These are phyloP conservation scores for Clonostachys solani DNA, from an alignment of 2,329 filamentous ascomycete genomes.

Conservation along the genomic window DNA sequence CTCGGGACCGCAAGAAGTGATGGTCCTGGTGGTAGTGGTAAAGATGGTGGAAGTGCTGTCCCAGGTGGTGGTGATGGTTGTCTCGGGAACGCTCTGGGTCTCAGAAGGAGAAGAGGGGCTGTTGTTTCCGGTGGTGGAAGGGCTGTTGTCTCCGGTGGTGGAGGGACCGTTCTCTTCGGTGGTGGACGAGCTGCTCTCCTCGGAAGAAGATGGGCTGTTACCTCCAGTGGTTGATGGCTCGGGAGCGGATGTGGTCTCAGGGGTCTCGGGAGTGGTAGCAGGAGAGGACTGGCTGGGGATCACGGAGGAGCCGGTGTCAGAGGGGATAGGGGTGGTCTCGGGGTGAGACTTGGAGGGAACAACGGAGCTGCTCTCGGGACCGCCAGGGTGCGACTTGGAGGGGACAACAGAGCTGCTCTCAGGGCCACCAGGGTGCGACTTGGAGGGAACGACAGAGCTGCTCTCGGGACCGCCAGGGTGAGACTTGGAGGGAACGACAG, in stretches of 20 bases:
- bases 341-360: constrained; percentile 1
- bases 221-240: too few relatives aligned
- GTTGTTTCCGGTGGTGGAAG: not conserved
- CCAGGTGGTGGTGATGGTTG: constrained; percentile 26
- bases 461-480: not conserved
- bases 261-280: constrained; percentile 4
- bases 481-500: not conserved
- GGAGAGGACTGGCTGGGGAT: constrained; percentile 1
- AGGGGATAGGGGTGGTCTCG: not conserved
- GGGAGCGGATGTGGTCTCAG: constrained; percentile 5
- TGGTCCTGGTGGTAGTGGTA: constrained; percentile 42
- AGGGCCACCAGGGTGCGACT: not conserved
- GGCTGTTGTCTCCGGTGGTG: not conserved
- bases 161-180: not conserved
- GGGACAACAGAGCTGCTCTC: not conserved
- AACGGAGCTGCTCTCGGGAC: not conserved
- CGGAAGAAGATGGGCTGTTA: constrained; percentile 1
- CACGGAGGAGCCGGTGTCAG: not conserved
- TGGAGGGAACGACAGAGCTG: not conserved
- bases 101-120: constrained; percentile 3
- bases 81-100: constrained; percentile 2
- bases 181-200: constrained; percentile 1
- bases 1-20: constrained; percentile 42
- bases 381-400: not conserved
- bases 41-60: constrained; percentile 44